Conservation (phyloP, 2,329 filamentous ascomycete genomes). For the Penicillium verrucosum region DNA sequence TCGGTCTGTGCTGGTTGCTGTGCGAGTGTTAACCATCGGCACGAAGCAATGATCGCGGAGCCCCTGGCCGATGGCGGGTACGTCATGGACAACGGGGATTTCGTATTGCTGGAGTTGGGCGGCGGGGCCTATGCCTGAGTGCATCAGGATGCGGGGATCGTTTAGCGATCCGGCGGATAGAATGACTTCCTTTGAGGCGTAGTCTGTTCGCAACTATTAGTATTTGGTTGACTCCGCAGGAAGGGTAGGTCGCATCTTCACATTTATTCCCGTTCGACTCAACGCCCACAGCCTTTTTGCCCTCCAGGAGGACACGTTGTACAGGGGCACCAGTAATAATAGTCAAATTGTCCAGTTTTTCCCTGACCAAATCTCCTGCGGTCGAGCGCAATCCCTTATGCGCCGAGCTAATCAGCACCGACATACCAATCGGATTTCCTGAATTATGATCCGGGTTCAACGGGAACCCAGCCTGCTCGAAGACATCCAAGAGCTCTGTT, state of each 20-base stretch:
- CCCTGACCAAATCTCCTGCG: slow-evolving; percentile 49
- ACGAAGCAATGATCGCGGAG: slow-evolving; percentile 21
- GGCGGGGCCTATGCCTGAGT: slow-evolving; percentile 14
- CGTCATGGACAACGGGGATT: slow-evolving; percentile 15
- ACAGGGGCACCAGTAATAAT: slow-evolving; percentile 51
- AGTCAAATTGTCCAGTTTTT: slow-evolving; percentile 50
- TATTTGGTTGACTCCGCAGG: not conserved
- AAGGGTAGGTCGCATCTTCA: slow-evolving; percentile 21
- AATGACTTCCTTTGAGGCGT: slow-evolving; percentile 16
- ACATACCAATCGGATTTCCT: slow-evolving; percentile 58
- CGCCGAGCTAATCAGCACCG: slow-evolving; percentile 50
- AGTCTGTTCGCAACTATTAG: slow-evolving; percentile 4
- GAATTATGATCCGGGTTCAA: slow-evolving; percentile 57
- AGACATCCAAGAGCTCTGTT: slow-evolving; percentile 34
- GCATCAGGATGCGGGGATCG: slow-evolving; percentile 14
- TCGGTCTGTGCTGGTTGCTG: slow-evolving; percentile 4
- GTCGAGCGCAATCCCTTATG: slow-evolving; percentile 50
- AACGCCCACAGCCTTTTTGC: slow-evolving; percentile 47
- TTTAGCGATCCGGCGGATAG: slow-evolving; percentile 19
- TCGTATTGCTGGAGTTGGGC: slow-evolving; percentile 8
- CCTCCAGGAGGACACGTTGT: slow-evolving; percentile 48
- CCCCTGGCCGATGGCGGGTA: slow-evolving; percentile 21
- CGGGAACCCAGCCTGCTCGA: slow-evolving; percentile 49
- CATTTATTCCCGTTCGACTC: slow-evolving; percentile 42
- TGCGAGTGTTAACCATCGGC: slow-evolving; percentile 8